phyloP scores from a whole-genome alignment of 2,329 filamentous ascomycete species.

The Fusarium secorum region DNA sequence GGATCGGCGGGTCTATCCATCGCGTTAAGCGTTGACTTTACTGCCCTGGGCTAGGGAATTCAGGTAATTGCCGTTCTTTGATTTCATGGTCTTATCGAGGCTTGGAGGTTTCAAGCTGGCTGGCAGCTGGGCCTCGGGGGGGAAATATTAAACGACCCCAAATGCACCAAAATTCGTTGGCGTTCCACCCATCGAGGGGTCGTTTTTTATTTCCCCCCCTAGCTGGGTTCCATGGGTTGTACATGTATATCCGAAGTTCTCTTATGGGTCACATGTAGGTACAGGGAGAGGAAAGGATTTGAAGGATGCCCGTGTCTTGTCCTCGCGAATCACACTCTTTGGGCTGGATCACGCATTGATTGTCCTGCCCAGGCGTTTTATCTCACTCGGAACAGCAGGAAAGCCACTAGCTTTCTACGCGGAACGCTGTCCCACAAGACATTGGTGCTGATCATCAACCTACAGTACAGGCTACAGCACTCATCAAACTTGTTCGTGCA shows the following conservation, averaged over 20 bases:
- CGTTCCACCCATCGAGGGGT: too few relatives aligned
- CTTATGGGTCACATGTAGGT: background rate
- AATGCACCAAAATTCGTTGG: too few relatives aligned
- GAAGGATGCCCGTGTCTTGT: background rate
- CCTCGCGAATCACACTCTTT: background rate
- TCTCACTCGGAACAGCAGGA: slow-evolving; percentile 1
- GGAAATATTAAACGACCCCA: too few relatives aligned
- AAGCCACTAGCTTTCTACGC: background rate
- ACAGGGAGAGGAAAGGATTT: background rate
- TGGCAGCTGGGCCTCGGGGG: too few relatives aligned
- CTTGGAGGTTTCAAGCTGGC: slow-evolving; percentile 2
- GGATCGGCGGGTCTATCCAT: slow-evolving; percentile 6
- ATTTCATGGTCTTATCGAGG: slow-evolving; percentile 2
- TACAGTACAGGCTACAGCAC: background rate
- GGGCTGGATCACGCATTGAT: slow-evolving; percentile 16
- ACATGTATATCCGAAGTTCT: background rate
- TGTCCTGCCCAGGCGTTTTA: slow-evolving; percentile 15
- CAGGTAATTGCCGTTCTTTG: slow-evolving; percentile 1
- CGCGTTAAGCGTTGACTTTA: background rate
- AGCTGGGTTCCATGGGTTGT: background rate
- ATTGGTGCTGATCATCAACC: slow-evolving; percentile 24
- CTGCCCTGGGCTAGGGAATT: slow-evolving; percentile 3
- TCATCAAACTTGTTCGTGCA: slow-evolving; percentile 24
- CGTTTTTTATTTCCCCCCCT: too few relatives aligned
- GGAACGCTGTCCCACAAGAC: slow-evolving; percentile 6